Evolutionary conservation across 768 basidiomycete species (phyloP).

Genomic region (Tulasnella sp.): DNA sequence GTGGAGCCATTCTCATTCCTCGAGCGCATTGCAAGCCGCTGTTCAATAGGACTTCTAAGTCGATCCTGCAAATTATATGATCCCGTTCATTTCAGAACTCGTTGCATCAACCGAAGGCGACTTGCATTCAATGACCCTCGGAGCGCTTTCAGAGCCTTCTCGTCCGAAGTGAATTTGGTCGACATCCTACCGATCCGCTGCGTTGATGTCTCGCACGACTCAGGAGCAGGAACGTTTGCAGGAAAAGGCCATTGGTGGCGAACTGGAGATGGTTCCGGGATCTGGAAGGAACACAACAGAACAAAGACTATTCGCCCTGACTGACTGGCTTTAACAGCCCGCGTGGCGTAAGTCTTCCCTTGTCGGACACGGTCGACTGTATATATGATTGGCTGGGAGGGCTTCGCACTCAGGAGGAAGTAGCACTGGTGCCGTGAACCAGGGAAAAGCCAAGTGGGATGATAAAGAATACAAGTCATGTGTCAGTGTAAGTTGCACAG

Average conservation of each 20-base stretch:
- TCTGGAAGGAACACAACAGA: conserved; percentile 78
- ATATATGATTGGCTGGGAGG: conserved; percentile 70
- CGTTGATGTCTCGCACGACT: conserved; percentile 51
- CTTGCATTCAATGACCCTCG: conserved; percentile 19
- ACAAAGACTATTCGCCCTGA: conserved; percentile 54
- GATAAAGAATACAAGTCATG: background rate
- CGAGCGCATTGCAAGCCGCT: conserved; percentile 48
- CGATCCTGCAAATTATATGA: conserved; percentile 51
- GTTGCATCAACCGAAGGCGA: background rate
- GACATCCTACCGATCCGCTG: conserved; percentile 7
- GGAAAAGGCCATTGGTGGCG: conserved; percentile 67
- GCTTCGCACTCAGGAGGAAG: conserved; percentile 71
- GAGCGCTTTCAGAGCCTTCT: background rate
- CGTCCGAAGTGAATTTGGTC: background rate
- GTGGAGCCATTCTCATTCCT: conserved; percentile 17
- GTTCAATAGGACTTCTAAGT: conserved; percentile 60
- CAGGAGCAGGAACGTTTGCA: conserved; percentile 49
- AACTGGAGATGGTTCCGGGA: conserved; percentile 72
- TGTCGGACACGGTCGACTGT: conserved; percentile 71
- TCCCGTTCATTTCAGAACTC: conserved; percentile 11
- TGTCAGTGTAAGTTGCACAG: conserved; percentile 28
- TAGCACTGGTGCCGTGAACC: conserved; percentile 55
- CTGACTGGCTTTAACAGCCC: conserved; percentile 51
- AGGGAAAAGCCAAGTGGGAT: conserved; percentile 15
- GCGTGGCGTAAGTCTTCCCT: conserved; percentile 58